Evolutionary conservation across 2,329 filamentous ascomycete genomes (phyloP).

Genomic region (Blastomyces percursus): DNA sequence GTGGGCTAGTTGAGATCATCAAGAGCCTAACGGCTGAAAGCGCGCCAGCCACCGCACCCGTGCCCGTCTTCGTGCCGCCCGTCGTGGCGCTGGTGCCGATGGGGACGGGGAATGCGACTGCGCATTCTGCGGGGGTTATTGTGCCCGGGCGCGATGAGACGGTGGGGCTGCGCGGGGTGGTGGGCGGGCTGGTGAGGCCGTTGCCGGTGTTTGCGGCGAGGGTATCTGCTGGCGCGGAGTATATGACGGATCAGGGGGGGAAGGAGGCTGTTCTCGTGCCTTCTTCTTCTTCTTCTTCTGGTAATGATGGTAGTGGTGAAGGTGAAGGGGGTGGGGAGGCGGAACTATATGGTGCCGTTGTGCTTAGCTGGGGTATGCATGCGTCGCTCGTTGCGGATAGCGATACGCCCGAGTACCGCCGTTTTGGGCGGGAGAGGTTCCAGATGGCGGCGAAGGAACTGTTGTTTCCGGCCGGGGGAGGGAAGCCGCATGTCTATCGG

Average conservation of each 20-base stretch:
- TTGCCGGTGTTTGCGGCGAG: constrained; percentile 53
- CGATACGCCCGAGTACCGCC: constrained; percentile 70
- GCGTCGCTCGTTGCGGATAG: constrained; percentile 81
- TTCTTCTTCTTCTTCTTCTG: too few relatives aligned
- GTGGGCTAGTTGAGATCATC: constrained; percentile 70
- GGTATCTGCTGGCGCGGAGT: constrained; percentile 48
- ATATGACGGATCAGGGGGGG: constrained; percentile 39
- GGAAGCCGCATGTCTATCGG: constrained; percentile 45
- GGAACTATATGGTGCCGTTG: constrained; percentile 59
- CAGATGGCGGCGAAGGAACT: constrained; percentile 71
- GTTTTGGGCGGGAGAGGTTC: constrained; percentile 67
- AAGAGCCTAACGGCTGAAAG: constrained; percentile 46
- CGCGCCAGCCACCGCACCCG: too few relatives aligned
- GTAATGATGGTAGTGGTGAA: constrained; percentile 13
- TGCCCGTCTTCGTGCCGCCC: constrained; percentile 36
- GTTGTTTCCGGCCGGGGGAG: constrained; percentile 47
- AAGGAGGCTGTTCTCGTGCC: constrained; percentile 17
- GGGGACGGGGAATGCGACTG: constrained; percentile 40
- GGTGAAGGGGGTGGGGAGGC: constrained; percentile 19
- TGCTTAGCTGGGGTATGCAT: constrained; percentile 84
- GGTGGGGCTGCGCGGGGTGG: constrained; percentile 46
- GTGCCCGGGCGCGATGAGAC: constrained; percentile 18
- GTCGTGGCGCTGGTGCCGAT: constrained; percentile 46
- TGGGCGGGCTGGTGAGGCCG: constrained; percentile 44
- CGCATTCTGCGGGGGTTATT: constrained; percentile 29